These are phyloP conservation scores for Quercus bicolor DNA, from an alignment of 306 rosid genomes.

Conservation along the genomic window DNA sequence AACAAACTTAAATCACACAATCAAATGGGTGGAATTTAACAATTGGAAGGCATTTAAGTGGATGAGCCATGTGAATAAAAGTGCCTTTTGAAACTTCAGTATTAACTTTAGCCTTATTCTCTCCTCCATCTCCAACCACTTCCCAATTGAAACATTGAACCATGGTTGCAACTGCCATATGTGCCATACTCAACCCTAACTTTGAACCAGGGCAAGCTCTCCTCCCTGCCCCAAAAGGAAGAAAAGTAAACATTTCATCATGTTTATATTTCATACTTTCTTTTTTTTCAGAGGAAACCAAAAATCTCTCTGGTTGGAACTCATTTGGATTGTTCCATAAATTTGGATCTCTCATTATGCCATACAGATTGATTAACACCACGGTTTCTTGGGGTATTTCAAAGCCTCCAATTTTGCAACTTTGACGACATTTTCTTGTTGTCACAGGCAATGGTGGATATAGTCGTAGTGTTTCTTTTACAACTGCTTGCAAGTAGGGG, in stretches of 20 bases:
- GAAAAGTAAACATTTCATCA: constrained; percentile 13
- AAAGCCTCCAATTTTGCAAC: constrained; percentile 33
- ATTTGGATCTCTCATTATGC: constrained; percentile 44
- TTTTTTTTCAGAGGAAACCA: constrained; percentile 7
- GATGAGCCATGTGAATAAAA: constrained; percentile 41
- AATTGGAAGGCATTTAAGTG: constrained; percentile 36
- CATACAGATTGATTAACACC: constrained; percentile 42
- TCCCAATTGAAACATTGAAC: constrained; percentile 62
- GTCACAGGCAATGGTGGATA: constrained; percentile 37
- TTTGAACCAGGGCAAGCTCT: constrained; percentile 47
- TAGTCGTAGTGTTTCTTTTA: constrained; percentile 41
- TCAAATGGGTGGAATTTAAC: constrained; percentile 23
- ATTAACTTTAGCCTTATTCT: constrained; percentile 1
- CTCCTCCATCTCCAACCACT: constrained; percentile 34
- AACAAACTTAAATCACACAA: neutral
- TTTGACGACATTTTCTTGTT: constrained; percentile 32
- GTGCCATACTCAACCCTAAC: constrained; percentile 31
- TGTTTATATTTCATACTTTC: neutral
- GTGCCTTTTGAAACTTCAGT: constrained; percentile 38
- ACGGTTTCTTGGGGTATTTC: constrained; percentile 31
- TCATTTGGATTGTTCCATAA: constrained; percentile 38
- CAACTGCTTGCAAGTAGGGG: constrained; percentile 42
- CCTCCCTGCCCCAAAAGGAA: constrained; percentile 49
- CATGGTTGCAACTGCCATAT: constrained; percentile 33
- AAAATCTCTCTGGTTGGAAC: constrained; percentile 42